Percentiles rank a stretch among this genome's conserved stretches.
phyloP scores from a whole-genome alignment of 768 basidiomycete genomes.

The Butyriboletus loyo region DNA sequence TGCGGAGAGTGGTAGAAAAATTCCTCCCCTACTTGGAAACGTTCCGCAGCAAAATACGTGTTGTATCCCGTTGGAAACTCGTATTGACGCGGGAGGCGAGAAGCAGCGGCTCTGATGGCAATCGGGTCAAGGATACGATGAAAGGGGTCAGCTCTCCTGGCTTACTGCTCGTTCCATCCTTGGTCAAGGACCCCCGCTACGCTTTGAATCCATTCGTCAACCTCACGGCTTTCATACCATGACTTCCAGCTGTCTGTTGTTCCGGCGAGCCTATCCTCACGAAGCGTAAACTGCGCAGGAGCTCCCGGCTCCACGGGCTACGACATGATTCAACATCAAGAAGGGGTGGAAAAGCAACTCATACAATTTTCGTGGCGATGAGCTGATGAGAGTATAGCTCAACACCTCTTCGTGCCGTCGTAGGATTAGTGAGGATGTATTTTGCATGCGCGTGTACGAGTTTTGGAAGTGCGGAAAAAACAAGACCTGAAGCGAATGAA shows the following conservation, averaged over 20 bases:
- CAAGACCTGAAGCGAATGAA: slow-evolving; percentile 55
- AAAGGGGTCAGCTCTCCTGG: neutral
- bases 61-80: slow-evolving; percentile 97
- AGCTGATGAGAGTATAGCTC: slow-evolving; percentile 85
- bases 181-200: slow-evolving; percentile 83
- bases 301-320: slow-evolving; percentile 73
- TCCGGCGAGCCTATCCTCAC: slow-evolving; percentile 67
- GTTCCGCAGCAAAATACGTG: slow-evolving; percentile 75
- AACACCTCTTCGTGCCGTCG: slow-evolving; percentile 51
- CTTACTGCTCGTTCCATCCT: slow-evolving; percentile 87
- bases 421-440: slow-evolving; percentile 55
- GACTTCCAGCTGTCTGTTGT: slow-evolving; percentile 80
- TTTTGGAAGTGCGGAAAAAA: slow-evolving; percentile 69
- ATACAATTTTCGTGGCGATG: slow-evolving; percentile 75
- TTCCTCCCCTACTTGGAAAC: slow-evolving; percentile 83
- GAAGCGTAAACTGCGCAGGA: slow-evolving; percentile 63
- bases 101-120: slow-evolving; percentile 50
- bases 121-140: neutral
- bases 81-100: slow-evolving; percentile 65
- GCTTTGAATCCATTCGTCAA: slow-evolving; percentile 93
- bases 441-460: slow-evolving; percentile 80
- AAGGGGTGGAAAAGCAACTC: slow-evolving; percentile 3
- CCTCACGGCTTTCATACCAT: slow-evolving; percentile 79
- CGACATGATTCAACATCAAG: slow-evolving; percentile 5
- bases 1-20: slow-evolving; percentile 74